Evolutionary conservation across 441 rosid genomes (phyloP), one percentile per base, ranked within the genome.

Genomic region (Populus tomentosa): DNA sequence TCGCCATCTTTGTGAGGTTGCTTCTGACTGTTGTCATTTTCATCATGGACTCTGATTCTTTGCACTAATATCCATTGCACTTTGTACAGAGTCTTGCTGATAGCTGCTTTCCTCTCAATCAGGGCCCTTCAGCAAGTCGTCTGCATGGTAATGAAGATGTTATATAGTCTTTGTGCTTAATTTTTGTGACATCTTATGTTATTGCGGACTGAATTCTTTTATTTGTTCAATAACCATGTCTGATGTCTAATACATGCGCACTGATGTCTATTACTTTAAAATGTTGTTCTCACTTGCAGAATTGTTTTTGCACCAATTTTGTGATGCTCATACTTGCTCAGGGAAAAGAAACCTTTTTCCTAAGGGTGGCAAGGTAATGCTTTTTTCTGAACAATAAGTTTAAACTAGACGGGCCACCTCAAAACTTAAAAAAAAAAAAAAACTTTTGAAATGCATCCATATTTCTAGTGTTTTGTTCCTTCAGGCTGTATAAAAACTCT

Each of bases 1-100:
- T 82, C 95, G 79, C 74, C 98, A 88, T 86, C 92, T 93, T 46
- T 97, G 99, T 59, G 98, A 97, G 99, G 98, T 97, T 80, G 77
- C 59, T 84, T 75, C 70, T 68, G 30, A 35, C 73, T 73, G 65
- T 69, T 35, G 67, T 80, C 77, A 14, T 68, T 59, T 75, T 69
- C 26, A 24, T 24, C 64, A 23, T 40, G n/a, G 16, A 62, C 75
- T 77, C 66, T 35, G 33, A 70, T 75, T 23, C 66, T 75, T 78
- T 66, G 28, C 56, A 30, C 74, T 42, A 16, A 67, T 69, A 8
- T 74, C n/a, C 53, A 32, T 75, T 68, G 32, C 83, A 74, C 77
- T 79, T 30, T 71, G n/a, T 83, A 40, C 89, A 97, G 99, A 91
- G 91, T 77, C 83, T 94, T 82, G 99, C 98, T 24, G 90, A 93